Evolutionary conservation across 768 basidiomycete species (phyloP), one percentile per base, ranked within the genome.

Genomic region (Lactarius sanguifluus): DNA sequence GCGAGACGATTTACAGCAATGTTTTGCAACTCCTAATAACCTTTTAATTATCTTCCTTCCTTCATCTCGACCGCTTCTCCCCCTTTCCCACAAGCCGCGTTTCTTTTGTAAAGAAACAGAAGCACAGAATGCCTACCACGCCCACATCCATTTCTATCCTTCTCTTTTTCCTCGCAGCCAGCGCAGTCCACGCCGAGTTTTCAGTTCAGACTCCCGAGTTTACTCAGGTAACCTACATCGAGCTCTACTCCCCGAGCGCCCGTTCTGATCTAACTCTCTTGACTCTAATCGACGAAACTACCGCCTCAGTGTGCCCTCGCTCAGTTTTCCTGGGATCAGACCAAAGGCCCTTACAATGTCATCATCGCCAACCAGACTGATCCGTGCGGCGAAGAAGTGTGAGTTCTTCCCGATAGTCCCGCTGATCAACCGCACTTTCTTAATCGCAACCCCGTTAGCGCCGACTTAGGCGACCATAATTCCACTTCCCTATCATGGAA

Each of bases 141-240:
- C 78, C 85, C 80, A 90, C 90, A 78, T 78, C 92, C 89, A 60
- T 91, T 90, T 82, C 83, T 67, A 74, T 85, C 79, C 81, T 88
- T 73, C 84, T 92, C 86, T 77, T 91, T 80, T 76, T 82, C 73
- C 73, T 86, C 75, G 82, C 82, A 75, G 71, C 85, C 73, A 79
- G 74, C 69, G 79, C 78, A 73, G 86, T 79, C 62, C 71, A 82
- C 61, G 86, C 90, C 65, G 79, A 77, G 23, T 82, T 91, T 70
- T 73, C 77, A 47, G 78, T 91, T 72, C 73, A 72, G 70, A 83
- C 83, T 30, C 87, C 89, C 45, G 12, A 60, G 5, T 69, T 89
- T 57, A 76, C 75, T 68, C 85, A 89, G 81, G 89, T 88, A 72
- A 32, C 8, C 32, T 32, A 32, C 43, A 28, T 12, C 47, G 25